Conservation (phyloP, 306 rosid species). For the Ziziphus jujuba region DNA sequence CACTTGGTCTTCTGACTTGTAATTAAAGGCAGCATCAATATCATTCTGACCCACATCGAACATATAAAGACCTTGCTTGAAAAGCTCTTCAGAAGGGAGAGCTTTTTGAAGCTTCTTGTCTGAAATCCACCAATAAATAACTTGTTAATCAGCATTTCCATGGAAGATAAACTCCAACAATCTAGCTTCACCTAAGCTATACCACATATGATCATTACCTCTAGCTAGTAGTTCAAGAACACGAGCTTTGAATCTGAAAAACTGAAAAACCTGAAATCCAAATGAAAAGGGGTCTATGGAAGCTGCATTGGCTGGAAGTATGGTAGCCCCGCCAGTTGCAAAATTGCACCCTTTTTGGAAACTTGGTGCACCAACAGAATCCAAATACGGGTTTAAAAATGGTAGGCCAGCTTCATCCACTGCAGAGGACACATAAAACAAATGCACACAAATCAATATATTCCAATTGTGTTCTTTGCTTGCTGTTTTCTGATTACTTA, state of each 20-base stretch:
- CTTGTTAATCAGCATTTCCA: not conserved
- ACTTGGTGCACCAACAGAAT: constrained; percentile 41
- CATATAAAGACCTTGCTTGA: constrained; percentile 34
- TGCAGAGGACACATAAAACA: not conserved
- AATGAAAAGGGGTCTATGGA: constrained; percentile 32
- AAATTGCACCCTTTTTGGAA: constrained; percentile 43
- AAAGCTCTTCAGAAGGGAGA: constrained; percentile 33
- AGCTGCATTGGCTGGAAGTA: constrained; percentile 39
- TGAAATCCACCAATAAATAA: constrained; percentile 8
- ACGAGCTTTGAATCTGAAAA: constrained; percentile 29
- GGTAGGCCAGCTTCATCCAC: constrained; percentile 33
- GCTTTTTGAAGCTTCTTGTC: constrained; percentile 15
- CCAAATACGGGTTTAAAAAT: constrained; percentile 44
- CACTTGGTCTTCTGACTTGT: constrained; percentile 31
- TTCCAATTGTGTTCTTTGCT: not conserved
- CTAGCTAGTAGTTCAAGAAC: constrained; percentile 23
- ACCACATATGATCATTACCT: constrained; percentile 21
- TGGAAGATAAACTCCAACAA: not conserved
- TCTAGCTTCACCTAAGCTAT: too few relatives aligned
- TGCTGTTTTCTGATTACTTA: too few relatives aligned
- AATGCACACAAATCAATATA: not conserved
- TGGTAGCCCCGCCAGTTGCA: constrained; percentile 37
- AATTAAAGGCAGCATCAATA: constrained; percentile 33
- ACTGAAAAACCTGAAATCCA: constrained; percentile 36
- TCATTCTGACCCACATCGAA: constrained; percentile 47